Conservation (phyloP, 768 basidiomycete genomes). For the Tylopilus sp. region DNA sequence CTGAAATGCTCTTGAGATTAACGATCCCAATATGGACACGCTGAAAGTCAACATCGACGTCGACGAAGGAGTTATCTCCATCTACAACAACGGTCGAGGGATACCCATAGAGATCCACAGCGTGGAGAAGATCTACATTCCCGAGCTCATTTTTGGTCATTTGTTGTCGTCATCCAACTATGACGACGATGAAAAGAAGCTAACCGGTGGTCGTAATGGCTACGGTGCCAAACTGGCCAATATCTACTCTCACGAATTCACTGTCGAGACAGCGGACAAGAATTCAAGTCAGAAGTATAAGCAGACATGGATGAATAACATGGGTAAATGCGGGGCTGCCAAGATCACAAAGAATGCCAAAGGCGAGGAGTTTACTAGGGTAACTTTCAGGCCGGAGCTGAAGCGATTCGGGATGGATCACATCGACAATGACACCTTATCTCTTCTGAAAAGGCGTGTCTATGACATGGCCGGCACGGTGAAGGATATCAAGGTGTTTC, state of each 20-base stretch:
- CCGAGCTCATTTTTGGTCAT: constrained; percentile 96
- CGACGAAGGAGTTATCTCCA: constrained; percentile 82
- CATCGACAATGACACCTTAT: constrained; percentile 89
- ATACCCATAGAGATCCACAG: constrained; percentile 97
- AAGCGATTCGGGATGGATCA: constrained; percentile 85
- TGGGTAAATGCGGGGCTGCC: constrained; percentile 80
- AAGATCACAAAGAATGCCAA: constrained; percentile 91
- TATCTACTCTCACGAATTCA: constrained; percentile 96
- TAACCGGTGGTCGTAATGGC: constrained; percentile 97
- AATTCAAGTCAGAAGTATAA: constrained; percentile 85
- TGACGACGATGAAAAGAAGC: constrained; percentile 97
- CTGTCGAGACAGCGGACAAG: constrained; percentile 92
- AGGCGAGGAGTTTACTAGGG: constrained; percentile 87
- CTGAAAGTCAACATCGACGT: constrained; percentile 86
- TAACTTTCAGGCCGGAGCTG: constrained; percentile 92
- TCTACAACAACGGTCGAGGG: constrained; percentile 93
- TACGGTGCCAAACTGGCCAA: constrained; percentile 98
- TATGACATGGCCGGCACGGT: constrained; percentile 98
- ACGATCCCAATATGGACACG: constrained; percentile 87
- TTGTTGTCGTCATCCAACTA: constrained; percentile 94
- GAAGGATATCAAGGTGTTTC: constrained; percentile 87
- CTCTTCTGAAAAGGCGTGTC: constrained; percentile 88
- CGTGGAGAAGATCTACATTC: constrained; percentile 91
- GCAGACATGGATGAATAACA: constrained; percentile 93
- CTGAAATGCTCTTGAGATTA: constrained; percentile 55